Conservation (phyloP, 2,329 filamentous ascomycete species). For the Coniochaeta sp. region DNA sequence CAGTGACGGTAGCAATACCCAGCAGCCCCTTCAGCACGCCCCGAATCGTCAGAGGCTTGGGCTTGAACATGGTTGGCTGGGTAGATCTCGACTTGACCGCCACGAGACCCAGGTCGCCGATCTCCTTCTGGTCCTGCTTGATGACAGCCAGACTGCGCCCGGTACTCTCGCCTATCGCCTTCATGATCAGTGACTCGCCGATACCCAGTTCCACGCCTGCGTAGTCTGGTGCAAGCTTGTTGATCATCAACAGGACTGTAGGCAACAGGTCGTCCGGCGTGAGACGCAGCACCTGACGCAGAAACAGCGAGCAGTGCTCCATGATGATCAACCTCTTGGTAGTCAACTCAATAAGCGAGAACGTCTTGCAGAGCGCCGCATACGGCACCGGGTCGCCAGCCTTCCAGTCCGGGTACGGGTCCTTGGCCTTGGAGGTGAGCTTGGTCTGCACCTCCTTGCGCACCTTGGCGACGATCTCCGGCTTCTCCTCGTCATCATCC, state of each 20-base stretch:
- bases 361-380: conserved; percentile 87
- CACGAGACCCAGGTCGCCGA: conserved; percentile 89
- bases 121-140: conserved; percentile 92
- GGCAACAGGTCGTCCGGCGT: conserved; percentile 83
- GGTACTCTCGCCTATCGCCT: conserved; percentile 91
- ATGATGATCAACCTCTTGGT: conserved; percentile 84
- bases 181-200: conserved; percentile 97
- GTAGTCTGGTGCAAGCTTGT: conserved; percentile 95
- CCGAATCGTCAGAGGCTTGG: conserved; percentile 78
- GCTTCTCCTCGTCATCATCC: conserved; percentile 56
- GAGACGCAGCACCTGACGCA: conserved; percentile 87
- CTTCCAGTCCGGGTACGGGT: conserved; percentile 95
- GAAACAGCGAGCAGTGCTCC: conserved; percentile 81
- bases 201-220: conserved; percentile 97
- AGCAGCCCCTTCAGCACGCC: conserved; percentile 86
- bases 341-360: conserved; percentile 91
- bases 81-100: conserved; percentile 93
- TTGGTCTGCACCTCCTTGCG: conserved; percentile 75
- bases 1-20: conserved; percentile 78
- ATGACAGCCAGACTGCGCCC: conserved; percentile 83
- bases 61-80: conserved; percentile 97
- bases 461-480: conserved; percentile 65
- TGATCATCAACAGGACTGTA: conserved; percentile 92
- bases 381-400: conserved; percentile 85
- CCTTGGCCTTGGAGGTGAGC: conserved; percentile 60